Evolutionary conservation across 768 basidiomycete genomes (phyloP).

Genomic region (Boletus barrowsii): DNA sequence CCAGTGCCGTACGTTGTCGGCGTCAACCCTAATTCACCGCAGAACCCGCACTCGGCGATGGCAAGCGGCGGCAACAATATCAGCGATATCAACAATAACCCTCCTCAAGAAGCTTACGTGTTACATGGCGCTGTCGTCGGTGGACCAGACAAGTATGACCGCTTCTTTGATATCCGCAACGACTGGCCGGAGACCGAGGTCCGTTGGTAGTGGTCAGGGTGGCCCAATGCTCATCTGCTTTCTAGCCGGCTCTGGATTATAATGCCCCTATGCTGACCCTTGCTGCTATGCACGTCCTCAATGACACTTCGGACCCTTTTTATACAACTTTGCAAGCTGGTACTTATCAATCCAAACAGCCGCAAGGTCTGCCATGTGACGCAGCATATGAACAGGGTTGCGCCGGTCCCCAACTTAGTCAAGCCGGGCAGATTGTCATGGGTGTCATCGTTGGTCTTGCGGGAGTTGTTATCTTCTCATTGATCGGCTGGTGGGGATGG

Average conservation of each 20-base stretch:
- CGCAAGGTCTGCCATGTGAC: slow-evolving; percentile 76
- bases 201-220: slow-evolving; percentile 3
- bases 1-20: slow-evolving; percentile 72
- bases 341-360: slow-evolving; percentile 57
- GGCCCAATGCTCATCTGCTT: slow-evolving; percentile 12
- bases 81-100: slow-evolving; percentile 64
- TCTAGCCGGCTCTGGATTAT: slow-evolving; percentile 78
- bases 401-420: slow-evolving; percentile 50
- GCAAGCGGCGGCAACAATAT: slow-evolving; percentile 81
- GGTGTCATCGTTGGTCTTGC: slow-evolving; percentile 62
- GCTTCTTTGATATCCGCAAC: slow-evolving; percentile 79
- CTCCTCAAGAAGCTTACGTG: slow-evolving; percentile 67
- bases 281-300: slow-evolving; percentile 72
- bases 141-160: slow-evolving; percentile 74
- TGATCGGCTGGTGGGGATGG: slow-evolving; percentile 38
- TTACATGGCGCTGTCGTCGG: slow-evolving; percentile 89
- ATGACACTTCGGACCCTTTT: slow-evolving; percentile 68
- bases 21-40: slow-evolving; percentile 83
- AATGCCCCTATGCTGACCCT: slow-evolving; percentile 88
- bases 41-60: slow-evolving; percentile 87
- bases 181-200: slow-evolving; percentile 92
- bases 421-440: slow-evolving; percentile 64
- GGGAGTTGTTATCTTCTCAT: slow-evolving; percentile 52
- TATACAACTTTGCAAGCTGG: slow-evolving; percentile 71
- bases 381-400: slow-evolving; percentile 58